phyloP scores from a whole-genome alignment of 2,329 filamentous ascomycete genomes.

The Aspergillaceae sp. region DNA sequence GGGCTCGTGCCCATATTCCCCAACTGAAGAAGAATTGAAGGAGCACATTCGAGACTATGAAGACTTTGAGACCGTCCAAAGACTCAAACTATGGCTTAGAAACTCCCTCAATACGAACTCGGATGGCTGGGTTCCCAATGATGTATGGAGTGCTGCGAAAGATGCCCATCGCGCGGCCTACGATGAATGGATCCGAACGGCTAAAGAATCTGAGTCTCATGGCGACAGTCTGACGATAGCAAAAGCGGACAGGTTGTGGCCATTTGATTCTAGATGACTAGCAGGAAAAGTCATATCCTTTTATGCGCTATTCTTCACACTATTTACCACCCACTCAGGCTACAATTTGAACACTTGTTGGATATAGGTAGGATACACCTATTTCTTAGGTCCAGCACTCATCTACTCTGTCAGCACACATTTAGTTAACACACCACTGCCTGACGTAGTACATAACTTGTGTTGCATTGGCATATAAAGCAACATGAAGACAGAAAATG shows the following conservation, averaged over 20 bases:
- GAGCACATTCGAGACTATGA: constrained; percentile 20
- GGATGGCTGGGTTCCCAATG: constrained; percentile 26
- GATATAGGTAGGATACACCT: not conserved
- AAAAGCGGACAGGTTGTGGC: constrained; percentile 20
- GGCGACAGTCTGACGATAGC: constrained; percentile 15
- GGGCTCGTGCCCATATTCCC: constrained; percentile 18
- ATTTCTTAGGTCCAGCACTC: not conserved
- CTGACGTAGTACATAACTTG: not conserved
- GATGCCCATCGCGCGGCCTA: constrained; percentile 20
- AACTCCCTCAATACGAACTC: constrained; percentile 19
- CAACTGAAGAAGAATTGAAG: constrained; percentile 17
- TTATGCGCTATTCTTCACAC: not conserved
- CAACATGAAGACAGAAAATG: constrained; percentile 1
- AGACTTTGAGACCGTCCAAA: constrained; percentile 22
- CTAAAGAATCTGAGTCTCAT: constrained; percentile 13
- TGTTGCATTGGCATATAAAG: not conserved
- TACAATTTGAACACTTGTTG: not conserved
- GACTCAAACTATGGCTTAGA: constrained; percentile 21
- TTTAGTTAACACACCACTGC: constrained; percentile 1
- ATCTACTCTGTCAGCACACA: not conserved
- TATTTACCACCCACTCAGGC: not conserved
- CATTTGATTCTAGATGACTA: constrained; percentile 19
- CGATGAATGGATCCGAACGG: constrained; percentile 22
- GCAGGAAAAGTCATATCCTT: not conserved
- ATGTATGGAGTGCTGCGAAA: constrained; percentile 19